These are phyloP conservation scores for Erigeron philadelphicus DNA, from an alignment of 140 eudicot species.

Conservation along the genomic window DNA sequence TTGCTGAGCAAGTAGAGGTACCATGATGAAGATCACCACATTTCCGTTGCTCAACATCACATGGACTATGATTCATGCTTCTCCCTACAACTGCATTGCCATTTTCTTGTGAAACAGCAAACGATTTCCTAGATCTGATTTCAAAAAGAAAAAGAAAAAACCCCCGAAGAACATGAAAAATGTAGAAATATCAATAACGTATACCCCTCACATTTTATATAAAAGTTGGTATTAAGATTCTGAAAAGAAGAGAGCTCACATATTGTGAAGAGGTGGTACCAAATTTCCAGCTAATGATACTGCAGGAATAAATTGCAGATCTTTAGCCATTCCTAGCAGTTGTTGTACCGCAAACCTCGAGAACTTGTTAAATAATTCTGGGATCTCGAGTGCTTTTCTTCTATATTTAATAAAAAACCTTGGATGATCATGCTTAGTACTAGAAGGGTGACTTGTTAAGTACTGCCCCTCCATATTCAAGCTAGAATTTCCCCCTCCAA, in stretches of 20 bases:
- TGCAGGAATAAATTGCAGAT: constrained; percentile 49
- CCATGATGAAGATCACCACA: constrained; percentile 34
- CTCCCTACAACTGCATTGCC: constrained; percentile 30
- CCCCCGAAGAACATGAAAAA: neutral
- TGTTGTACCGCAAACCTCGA: constrained; percentile 42
- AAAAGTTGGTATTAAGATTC: no score
- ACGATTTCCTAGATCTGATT: constrained; percentile 37
- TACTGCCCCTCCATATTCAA: no score
- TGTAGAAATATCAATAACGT: neutral
- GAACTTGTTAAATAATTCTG: constrained; percentile 43
- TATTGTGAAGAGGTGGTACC: constrained; percentile 60
- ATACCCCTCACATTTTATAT: neutral
- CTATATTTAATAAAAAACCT: constrained; percentile 37
- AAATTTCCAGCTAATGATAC: constrained; percentile 61
- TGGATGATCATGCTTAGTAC: constrained; percentile 28
- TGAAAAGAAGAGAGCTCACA: constrained; percentile 36
- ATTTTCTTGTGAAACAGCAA: constrained; percentile 52
- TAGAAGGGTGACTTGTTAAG: constrained; percentile 21
- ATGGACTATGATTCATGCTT: constrained; percentile 46
- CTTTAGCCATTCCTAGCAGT: constrained; percentile 40
- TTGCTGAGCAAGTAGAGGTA: constrained; percentile 35
- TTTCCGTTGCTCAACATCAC: constrained; percentile 48
- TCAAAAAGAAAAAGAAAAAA: constrained; percentile 8
- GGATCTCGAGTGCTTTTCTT: constrained; percentile 38
- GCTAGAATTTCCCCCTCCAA: no score